A percentile compares a stretch with the other conserved stretches of the same genome.
Conservation (phyloP, 2,329 filamentous ascomycete genomes). For the Beauveria medogensis region DNA sequence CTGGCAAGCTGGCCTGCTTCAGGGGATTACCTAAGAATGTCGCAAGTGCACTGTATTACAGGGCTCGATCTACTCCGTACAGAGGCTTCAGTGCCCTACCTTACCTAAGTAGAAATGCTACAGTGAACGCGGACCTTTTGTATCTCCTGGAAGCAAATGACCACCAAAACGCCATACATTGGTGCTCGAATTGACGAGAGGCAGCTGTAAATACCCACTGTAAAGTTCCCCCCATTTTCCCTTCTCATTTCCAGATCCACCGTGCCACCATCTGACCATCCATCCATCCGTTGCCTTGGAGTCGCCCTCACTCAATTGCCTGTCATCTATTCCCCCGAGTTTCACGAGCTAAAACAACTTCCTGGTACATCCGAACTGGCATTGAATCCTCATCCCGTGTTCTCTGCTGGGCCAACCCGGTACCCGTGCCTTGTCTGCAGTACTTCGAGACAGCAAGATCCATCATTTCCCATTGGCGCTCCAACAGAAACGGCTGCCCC, state of each 20-base stretch:
- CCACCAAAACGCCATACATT: too few species aligned
- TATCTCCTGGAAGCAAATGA: too few species aligned
- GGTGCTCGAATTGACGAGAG: too few species aligned
- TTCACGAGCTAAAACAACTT: background rate
- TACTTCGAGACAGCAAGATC: background rate
- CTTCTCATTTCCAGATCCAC: constrained; percentile 10
- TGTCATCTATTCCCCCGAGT: background rate
- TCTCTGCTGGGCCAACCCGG: constrained; percentile 3
- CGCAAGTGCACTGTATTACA: too few species aligned
- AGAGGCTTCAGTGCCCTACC: too few species aligned
- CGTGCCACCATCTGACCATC: background rate
- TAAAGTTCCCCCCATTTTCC: background rate
- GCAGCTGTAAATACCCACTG: too few species aligned
- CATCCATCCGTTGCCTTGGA: constrained; percentile 7
- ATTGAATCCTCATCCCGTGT: background rate
- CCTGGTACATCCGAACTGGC: background rate
- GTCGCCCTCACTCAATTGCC: background rate
- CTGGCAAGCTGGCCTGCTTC: too few species aligned
- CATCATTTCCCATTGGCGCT: background rate
- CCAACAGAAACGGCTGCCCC: too few species aligned
- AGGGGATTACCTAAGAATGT: too few species aligned
- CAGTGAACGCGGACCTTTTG: too few species aligned
- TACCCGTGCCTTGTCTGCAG: background rate
- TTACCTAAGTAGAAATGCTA: too few species aligned
- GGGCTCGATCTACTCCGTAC: too few species aligned